Base-by-base conservation (phyloP, 2,329 filamentous ascomycete genomes). In the Thielaviopsis populi region DNA sequence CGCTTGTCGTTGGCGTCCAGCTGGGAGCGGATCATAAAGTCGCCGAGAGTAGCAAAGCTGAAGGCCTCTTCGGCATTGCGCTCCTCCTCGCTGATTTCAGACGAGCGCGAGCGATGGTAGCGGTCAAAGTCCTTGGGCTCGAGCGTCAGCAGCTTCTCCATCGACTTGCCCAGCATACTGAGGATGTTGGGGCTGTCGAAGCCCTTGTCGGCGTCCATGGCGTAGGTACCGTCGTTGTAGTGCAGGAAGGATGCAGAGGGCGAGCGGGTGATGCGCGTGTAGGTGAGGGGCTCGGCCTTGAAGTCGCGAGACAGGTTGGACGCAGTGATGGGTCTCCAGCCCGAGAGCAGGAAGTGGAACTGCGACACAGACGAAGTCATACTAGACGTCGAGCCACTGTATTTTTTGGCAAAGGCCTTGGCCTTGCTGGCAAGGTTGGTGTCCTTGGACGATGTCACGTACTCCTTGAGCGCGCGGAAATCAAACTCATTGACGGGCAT, bases 401-500 rank as follows among this genome's bases (percentile, higher is more conserved):
- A 99, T 71, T 88, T 95, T 72, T 85, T 90, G 13, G 79, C 75
- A 66, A 88, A 74, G 63, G 83, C 74, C 60, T 79, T 77, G 1
- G 89, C 88, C 50, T 94, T 81, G 1, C 79, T 72, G n/a, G 86
- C 80, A 13, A 99, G 78, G 3, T 79, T 83, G 5, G 76, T 74
- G 71, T 99, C 94, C 71, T 88, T 85, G 10, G 92, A 97, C 0
- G 94, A 96, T 0, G 91, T 96, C 68, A 96, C 84, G 73, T 96
- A 99, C 67, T 85, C 80, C 72, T 88, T 89, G 63, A 99, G 74
- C 2, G 90, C 85, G 65, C 88, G 82, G 73, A 95, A 99, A 71
- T 99, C 89, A 70, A 99, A 99, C 71, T 99, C 89, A 1, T 83
- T 78, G 17, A 94, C 85, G 1, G 94, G 91, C 90, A 97, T 97